Conservation (phyloP, 2,329 filamentous ascomycete species). For the Diplocarpon rosae region DNA sequence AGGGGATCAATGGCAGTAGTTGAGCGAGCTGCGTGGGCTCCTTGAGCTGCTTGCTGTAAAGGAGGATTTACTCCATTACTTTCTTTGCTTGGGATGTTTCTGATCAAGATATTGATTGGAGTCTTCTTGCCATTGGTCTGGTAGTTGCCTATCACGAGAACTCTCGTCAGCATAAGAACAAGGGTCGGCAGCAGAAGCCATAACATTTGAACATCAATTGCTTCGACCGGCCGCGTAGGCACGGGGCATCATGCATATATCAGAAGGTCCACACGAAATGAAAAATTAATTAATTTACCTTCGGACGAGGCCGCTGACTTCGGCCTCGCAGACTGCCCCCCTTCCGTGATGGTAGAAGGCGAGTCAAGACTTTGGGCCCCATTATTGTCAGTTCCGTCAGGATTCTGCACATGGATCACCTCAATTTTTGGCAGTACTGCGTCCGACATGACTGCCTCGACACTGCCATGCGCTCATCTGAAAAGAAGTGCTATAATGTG, state of each 20-base stretch:
- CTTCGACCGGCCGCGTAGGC: background rate
- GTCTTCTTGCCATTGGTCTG: conserved; percentile 21
- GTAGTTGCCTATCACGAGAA: conserved; percentile 16
- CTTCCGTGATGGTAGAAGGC: conserved; percentile 22
- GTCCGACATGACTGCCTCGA: conserved; percentile 21
- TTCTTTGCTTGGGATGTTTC: conserved; percentile 21
- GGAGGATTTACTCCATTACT: conserved; percentile 14
- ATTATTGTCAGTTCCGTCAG: conserved; percentile 11
- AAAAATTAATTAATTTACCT: conserved; percentile 15
- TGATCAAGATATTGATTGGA: conserved; percentile 18
- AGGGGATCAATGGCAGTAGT: conserved; percentile 50
- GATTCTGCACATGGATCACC: conserved; percentile 21
- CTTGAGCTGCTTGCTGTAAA: background rate
- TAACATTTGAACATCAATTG: conserved; percentile 14
- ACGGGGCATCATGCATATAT: conserved; percentile 1
- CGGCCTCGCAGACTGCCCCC: conserved; percentile 19
- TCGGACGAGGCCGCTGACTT: conserved; percentile 25
- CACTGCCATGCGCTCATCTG: conserved; percentile 20
- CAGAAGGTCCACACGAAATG: background rate
- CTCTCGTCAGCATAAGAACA: conserved; percentile 17
- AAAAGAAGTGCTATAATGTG: background rate
- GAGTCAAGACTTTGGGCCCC: conserved; percentile 18
- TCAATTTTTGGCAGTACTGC: conserved; percentile 23
- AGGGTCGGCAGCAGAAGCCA: conserved; percentile 8
- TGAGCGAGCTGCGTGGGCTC: conserved; percentile 6